Conservation (phyloP, 768 basidiomycete species). For the Boletus rubroflammeus region DNA sequence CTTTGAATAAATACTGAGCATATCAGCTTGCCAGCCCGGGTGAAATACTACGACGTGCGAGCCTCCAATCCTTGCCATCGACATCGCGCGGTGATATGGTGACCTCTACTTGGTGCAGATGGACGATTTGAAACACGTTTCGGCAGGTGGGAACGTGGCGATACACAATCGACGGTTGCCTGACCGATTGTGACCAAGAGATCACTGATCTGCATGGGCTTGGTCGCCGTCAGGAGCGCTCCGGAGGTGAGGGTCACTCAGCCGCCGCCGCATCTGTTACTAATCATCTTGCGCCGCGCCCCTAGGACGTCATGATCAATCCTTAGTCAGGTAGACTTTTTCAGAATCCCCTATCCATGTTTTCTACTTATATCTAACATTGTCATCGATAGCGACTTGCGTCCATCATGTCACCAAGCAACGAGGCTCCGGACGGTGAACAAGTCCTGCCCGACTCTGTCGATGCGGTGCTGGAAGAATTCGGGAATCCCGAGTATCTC, state of each 20-base stretch:
- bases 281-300: not conserved
- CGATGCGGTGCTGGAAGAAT: conserved; percentile 1
- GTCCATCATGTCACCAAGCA: conserved; percentile 9
- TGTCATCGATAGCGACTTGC: not conserved
- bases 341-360: conserved; percentile 8
- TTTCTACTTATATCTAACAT: not conserved
- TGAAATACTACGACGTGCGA: no score
- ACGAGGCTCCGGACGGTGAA: not conserved
- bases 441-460: not conserved
- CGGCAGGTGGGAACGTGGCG: not conserved
- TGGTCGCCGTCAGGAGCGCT: no score
- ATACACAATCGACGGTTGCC: not conserved
- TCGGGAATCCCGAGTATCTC: conserved; percentile 15
- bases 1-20: not conserved
- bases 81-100: not conserved
- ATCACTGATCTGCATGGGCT: no score
- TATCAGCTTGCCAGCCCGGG: no score
- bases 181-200: not conserved
- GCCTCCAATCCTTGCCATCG: no score
- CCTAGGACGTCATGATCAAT: conserved; percentile 1
- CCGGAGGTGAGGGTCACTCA: no score
- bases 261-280: no score
- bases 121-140: not conserved
- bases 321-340: conserved; percentile 13
- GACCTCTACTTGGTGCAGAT: not conserved